Base-by-base conservation (phyloP, 441 rosid genomes). In the Pelargonium fulgidum region DNA sequence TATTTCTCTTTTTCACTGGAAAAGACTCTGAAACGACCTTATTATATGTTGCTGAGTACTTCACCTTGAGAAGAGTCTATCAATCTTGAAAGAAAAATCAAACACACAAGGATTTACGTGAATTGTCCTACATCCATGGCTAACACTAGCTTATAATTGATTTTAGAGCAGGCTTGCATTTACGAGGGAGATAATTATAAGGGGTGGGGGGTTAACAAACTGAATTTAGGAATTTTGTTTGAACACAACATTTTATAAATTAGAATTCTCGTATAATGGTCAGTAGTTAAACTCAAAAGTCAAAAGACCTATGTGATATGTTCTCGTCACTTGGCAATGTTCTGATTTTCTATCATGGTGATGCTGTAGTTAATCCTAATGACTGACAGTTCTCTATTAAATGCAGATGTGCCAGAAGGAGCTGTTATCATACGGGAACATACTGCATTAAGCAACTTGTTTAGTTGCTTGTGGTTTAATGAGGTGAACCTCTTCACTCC, bases 401-500 rank as follows among this genome's bases (percentile, higher is more conserved):
- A 45, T 45, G 50, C 90, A 94, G 99, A 94, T 85, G 99, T 94
- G 75, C 99, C 95, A 0, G 99, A 94, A 85, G 98, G 99, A 77
- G 99, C 99, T 17, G 68, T 92, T 76, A 92, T 92, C 71, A 70
- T 92, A 63, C 78, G 94, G 59, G 99, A 92, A 67, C 99, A 90
- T 70, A 90, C 99, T 7, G 82, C 85, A 19, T 64, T 90, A 71
- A 92, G 74, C 68, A 88, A 92, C 74, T 79, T 94, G 81, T 94
- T 94, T 72, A 86, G 88, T 81, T 92, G 99, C 84, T 70, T 90
- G 81, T 92, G 99, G 99, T 94, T 94, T 91, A 90, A 92, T 36
- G 95, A 92, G 85, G 98, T 92, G 64, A 70, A 94, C 77, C 90
- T 94, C 68, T 77, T 92, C 71, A 92, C 99, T 13, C 99, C 98